These are phyloP conservation scores for Sonneratia alba DNA, from an alignment of 345 rosid species.

Conservation along the genomic window DNA sequence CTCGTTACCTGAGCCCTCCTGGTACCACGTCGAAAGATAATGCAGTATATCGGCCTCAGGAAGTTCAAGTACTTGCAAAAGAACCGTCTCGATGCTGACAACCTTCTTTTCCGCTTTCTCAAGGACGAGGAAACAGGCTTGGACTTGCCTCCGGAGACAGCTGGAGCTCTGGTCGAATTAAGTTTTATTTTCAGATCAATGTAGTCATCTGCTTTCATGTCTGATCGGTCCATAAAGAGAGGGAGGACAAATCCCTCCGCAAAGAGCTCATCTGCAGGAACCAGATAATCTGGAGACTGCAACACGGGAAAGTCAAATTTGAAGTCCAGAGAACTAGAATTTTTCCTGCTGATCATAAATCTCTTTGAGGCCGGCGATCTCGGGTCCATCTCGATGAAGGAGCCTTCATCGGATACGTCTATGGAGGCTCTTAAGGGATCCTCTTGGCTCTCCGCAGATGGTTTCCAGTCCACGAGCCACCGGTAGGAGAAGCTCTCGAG, in stretches of 20 bases:
- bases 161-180: conserved; percentile 21
- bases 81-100: conserved; percentile 47
- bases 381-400: conserved; percentile 99
- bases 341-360: conserved; percentile 40
- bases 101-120: conserved; percentile 32
- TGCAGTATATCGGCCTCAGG: conserved; percentile 25
- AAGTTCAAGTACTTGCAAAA: conserved; percentile 47
- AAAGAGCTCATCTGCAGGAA: conserved; percentile 87
- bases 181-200: conserved; percentile 16
- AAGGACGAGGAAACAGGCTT: conserved; percentile 16
- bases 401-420: conserved; percentile 52
- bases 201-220: conserved; percentile 21
- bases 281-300: conserved; percentile 31
- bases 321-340: conserved; percentile 44
- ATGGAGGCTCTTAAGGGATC: conserved; percentile 39
- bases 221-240: conserved; percentile 28
- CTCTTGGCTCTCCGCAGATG: conserved; percentile 41
- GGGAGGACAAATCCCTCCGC: conserved; percentile 75
- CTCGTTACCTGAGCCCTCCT: conserved; percentile 23
- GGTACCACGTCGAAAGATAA: conserved; percentile 12
- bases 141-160: conserved; percentile 12
- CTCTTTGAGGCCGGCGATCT: conserved; percentile 88
- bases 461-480: conserved; percentile 73
- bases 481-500: conserved; percentile 90
- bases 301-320: conserved; percentile 65